A percentile compares a stretch with the other conserved stretches of the same genome.
These are phyloP conservation scores for Vaucheria bursata DNA, from an alignment of 352 stramenopile species.

Conservation along the genomic window DNA sequence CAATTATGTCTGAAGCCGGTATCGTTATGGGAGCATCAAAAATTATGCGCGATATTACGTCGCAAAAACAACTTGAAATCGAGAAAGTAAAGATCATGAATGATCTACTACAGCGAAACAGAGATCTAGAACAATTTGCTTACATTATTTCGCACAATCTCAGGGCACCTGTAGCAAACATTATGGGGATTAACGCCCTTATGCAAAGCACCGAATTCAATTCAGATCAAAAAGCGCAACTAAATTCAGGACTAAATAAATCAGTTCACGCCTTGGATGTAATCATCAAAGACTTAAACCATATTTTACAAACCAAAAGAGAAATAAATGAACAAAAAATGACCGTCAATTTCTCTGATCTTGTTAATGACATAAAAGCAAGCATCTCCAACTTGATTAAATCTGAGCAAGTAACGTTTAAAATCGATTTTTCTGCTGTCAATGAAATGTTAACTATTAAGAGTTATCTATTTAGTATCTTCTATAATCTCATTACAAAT, in stretches of 20 bases:
- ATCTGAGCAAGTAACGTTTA: background rate
- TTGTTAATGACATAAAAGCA: background rate
- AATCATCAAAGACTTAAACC: background rate
- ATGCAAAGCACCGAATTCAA: background rate
- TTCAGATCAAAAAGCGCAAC: background rate
- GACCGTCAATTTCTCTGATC: background rate
- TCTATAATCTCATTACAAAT: background rate
- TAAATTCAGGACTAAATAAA: background rate
- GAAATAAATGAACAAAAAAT: background rate
- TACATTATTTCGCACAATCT: constrained; percentile 3
- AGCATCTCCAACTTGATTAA: background rate
- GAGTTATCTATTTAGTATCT: constrained; percentile 1
- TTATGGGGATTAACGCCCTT: background rate
- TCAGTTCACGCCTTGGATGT: background rate
- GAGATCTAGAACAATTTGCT: constrained; percentile 1
- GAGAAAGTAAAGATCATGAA: background rate
- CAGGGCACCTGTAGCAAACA: background rate
- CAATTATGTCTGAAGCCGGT: background rate
- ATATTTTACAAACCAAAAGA: constrained; percentile 2
- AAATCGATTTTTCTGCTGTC: background rate
- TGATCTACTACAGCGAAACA: background rate
- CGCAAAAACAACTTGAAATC: background rate
- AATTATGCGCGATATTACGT: background rate
- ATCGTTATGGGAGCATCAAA: background rate
- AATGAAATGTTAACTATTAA: constrained; percentile 1